phyloP scores from a whole-genome alignment of 2,329 filamentous ascomycete species.

The Xylariales sp. region DNA sequence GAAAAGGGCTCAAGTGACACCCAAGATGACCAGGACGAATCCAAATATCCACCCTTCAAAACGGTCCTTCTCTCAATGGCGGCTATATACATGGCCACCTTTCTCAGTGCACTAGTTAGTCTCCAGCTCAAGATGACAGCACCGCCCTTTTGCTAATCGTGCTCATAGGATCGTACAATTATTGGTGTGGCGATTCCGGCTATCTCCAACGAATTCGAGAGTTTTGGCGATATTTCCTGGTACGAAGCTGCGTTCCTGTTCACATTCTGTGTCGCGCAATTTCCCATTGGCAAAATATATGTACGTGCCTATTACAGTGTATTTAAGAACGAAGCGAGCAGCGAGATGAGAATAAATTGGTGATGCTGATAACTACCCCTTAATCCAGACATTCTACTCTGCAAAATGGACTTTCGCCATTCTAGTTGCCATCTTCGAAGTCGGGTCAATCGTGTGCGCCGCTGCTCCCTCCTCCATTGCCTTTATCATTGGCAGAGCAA shows the following conservation, averaged over 20 bases:
- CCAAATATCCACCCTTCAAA: constrained; percentile 2
- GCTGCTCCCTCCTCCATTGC: constrained; percentile 18
- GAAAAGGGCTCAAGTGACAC: no score
- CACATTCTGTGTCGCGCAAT: constrained; percentile 14
- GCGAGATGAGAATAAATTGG: no score
- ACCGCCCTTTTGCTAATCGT: no score
- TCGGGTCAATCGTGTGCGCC: constrained; percentile 18
- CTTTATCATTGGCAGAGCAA: constrained; percentile 20
- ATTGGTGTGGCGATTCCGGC: constrained; percentile 6
- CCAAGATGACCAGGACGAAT: neutral
- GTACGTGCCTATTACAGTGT: no score
- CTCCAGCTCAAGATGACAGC: no score
- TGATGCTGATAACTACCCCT: no score
- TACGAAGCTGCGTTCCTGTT: constrained; percentile 17
- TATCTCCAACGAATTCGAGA: constrained; percentile 15
- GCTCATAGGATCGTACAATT: constrained; percentile 9
- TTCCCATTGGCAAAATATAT: constrained; percentile 13
- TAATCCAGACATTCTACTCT: constrained; percentile 13
- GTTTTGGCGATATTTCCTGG: constrained; percentile 16
- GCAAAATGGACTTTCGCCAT: constrained; percentile 10
- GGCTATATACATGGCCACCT: constrained; percentile 3
- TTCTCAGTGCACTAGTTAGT: constrained; percentile 5
- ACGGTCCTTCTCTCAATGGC: constrained; percentile 3
- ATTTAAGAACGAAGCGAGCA: no score
- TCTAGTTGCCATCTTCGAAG: constrained; percentile 6